Evolutionary conservation across 768 basidiomycete species (phyloP).

Genomic region (Mycena albidolilacea): DNA sequence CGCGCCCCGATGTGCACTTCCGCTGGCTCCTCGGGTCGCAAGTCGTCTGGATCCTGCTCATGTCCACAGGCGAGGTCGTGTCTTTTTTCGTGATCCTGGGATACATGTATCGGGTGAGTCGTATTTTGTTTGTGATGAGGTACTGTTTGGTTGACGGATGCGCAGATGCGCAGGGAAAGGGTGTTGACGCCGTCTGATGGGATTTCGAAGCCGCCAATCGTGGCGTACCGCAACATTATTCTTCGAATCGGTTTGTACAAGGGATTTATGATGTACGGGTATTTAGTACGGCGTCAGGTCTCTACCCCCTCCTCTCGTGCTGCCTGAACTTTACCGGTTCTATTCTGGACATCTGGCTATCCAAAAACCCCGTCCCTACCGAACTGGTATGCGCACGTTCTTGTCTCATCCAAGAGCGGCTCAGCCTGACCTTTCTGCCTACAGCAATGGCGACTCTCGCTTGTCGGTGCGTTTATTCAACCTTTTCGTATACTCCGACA

Average conservation of each 20-base stretch:
- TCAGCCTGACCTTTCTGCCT: background rate
- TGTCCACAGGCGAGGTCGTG: constrained; percentile 5
- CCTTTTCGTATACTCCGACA: background rate
- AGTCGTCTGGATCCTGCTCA: background rate
- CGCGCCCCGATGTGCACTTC: background rate
- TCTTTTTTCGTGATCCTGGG: background rate
- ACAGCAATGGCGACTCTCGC: constrained; percentile 15
- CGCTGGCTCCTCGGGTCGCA: background rate
- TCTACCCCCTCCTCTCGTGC: constrained; percentile 16
- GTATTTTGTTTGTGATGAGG: too few relatives aligned
- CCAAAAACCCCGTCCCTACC: background rate
- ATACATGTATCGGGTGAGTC: background rate
- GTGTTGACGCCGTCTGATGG: background rate
- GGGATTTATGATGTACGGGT: background rate
- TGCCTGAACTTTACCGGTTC: background rate
- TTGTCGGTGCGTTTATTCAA: constrained; percentile 9
- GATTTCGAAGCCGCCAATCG: constrained; percentile 2
- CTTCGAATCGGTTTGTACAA: constrained; percentile 10
- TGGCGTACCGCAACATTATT: constrained; percentile 9
- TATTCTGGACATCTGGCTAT: background rate
- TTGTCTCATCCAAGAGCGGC: background rate
- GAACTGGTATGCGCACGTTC: background rate
- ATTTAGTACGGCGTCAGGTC: background rate
- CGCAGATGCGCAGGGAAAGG: background rate
- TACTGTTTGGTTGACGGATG: too few relatives aligned